These are phyloP conservation scores for Knufia petricola DNA, from an alignment of 2,329 filamentous ascomycete genomes.

Conservation along the genomic window DNA sequence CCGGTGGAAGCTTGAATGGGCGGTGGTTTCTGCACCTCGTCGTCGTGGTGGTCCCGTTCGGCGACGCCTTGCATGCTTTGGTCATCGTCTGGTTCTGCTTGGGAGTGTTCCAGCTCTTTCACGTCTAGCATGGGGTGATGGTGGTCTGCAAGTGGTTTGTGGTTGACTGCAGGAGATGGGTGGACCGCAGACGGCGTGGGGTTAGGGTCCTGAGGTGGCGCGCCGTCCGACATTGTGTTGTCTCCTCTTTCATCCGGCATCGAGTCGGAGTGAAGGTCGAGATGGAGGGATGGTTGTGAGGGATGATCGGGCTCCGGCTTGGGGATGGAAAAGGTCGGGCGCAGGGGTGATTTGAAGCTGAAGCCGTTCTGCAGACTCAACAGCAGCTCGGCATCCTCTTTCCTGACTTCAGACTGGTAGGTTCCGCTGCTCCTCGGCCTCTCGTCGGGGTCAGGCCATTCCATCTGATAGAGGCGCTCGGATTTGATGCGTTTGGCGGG, in stretches of 20 bases:
- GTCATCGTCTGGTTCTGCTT: not conserved
- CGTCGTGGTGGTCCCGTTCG: not conserved
- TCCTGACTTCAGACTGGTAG: conserved; percentile 29
- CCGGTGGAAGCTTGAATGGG: conserved; percentile 7
- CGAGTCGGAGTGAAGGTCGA: not conserved
- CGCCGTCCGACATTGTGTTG: too few species aligned
- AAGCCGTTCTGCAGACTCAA: conserved; percentile 30
- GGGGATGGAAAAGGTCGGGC: conserved; percentile 49
- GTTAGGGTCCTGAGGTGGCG: not conserved
- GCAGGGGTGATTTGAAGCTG: conserved; percentile 47
- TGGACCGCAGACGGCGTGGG: not conserved
- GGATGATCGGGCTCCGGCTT: not conserved
- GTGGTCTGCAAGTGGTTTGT: not conserved
- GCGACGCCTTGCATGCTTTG: not conserved
- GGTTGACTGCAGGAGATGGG: not conserved
- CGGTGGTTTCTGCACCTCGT: conserved; percentile 3
- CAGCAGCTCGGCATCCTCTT: conserved; percentile 40
- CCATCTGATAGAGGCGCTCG: conserved; percentile 42
- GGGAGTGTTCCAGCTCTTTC: not conserved
- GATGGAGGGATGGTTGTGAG: not conserved
- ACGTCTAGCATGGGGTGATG: not conserved
- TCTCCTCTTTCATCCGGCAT: not conserved
- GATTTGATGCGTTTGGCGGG: conserved; percentile 53
- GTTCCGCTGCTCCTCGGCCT: conserved; percentile 28
- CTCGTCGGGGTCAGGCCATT: conserved; percentile 24